These are phyloP conservation scores for Tolypocladium sp. DNA, from an alignment of 2,329 filamentous ascomycete species.

Conservation along the genomic window DNA sequence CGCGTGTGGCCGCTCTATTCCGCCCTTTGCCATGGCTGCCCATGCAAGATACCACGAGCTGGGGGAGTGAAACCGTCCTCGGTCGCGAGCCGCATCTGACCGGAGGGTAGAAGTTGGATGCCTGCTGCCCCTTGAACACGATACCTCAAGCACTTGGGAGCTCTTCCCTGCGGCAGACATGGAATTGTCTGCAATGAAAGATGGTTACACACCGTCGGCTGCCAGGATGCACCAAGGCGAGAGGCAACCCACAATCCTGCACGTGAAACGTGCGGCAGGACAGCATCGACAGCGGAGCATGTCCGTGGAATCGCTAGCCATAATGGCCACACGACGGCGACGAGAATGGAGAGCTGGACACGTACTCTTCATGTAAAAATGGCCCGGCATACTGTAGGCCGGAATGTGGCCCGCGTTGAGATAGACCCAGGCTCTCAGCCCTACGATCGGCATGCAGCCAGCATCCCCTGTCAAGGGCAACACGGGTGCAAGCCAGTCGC, in stretches of 20 bases:
- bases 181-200: background rate
- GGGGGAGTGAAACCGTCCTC: conserved; percentile 6
- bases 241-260: background rate
- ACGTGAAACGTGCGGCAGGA: background rate
- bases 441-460: background rate
- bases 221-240: background rate
- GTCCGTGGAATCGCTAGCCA: background rate
- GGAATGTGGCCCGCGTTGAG: background rate
- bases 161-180: background rate
- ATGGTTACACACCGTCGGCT: background rate
- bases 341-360: background rate
- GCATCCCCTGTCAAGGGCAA: background rate
- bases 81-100: background rate
- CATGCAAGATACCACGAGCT: conserved; percentile 34
- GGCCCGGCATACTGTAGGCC: too few relatives aligned
- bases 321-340: background rate
- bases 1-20: conserved; percentile 43
- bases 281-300: background rate
- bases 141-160: background rate
- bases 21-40: conserved; percentile 47
- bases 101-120: background rate
- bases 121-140: background rate
- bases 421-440: background rate
- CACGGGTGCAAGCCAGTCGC: too few relatives aligned
- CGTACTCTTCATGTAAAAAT: too few relatives aligned